phyloP scores from a whole-genome alignment of 2,329 filamentous ascomycete species.

The Xylariales sp. region DNA sequence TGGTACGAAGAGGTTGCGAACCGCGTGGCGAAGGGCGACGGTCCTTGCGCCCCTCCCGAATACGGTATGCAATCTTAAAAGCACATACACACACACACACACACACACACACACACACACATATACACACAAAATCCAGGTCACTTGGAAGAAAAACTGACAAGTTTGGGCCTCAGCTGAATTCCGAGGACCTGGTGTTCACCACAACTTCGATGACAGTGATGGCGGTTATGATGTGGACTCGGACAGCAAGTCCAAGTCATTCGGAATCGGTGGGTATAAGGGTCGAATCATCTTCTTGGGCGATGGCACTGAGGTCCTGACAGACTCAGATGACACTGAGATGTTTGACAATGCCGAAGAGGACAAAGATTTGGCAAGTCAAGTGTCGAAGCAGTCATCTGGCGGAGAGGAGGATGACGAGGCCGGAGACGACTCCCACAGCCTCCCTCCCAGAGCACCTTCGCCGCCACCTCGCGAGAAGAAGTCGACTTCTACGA shows the following conservation, averaged over 20 bases:
- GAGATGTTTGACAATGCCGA: slow-evolving; percentile 89
- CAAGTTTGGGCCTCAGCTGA: slow-evolving; percentile 57
- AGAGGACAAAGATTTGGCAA: slow-evolving; percentile 81
- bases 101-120: no score
- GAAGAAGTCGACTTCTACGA: slow-evolving; percentile 20
- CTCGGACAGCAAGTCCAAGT: slow-evolving; percentile 58
- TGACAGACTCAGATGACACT: slow-evolving; percentile 82
- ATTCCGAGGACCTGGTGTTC: slow-evolving; percentile 77
- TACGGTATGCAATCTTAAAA: slow-evolving; percentile 78
- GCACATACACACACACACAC: no score
- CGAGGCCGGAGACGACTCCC: slow-evolving; percentile 20
- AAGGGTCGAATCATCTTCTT: slow-evolving; percentile 89
- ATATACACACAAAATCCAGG: no score
- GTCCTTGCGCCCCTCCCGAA: slow-evolving; percentile 96
- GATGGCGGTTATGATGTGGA: slow-evolving; percentile 74
- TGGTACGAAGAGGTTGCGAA: slow-evolving; percentile 97
- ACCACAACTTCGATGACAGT: slow-evolving; percentile 79
- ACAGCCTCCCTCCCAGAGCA: slow-evolving; percentile 23
- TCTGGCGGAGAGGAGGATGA: slow-evolving; percentile 22
- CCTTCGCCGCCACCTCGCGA: slow-evolving; percentile 25
- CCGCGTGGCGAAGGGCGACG: slow-evolving; percentile 93
- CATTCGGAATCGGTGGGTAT: slow-evolving; percentile 65
- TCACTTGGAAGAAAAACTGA: slow-evolving; percentile 25
- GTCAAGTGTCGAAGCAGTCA: slow-evolving; percentile 69
- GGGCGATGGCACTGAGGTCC: slow-evolving; percentile 89